Evolutionary conservation across 371 early-diverging fungal genomes (phyloP).

Genomic region (Circinella minor): DNA sequence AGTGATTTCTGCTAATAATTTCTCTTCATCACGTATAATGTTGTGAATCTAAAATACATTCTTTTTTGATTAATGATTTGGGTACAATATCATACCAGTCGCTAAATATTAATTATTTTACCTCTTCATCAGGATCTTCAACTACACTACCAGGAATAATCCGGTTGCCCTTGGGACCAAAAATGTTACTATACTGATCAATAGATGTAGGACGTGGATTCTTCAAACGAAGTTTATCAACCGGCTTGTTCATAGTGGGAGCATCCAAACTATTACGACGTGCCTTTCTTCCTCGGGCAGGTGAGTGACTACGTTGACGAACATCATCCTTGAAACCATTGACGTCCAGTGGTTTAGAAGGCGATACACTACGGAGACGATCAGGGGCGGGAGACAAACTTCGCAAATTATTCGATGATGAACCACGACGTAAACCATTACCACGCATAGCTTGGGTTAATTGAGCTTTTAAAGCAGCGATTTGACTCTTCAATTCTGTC

Average conservation of each 20-base stretch:
- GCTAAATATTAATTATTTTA: background rate
- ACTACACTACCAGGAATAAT: conserved; percentile 20
- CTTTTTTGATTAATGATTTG: too few relatives aligned
- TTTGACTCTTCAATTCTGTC: conserved; percentile 24
- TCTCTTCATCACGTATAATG: conserved; percentile 71
- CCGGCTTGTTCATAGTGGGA: conserved; percentile 29
- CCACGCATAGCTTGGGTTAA: conserved; percentile 44
- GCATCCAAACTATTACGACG: conserved; percentile 45
- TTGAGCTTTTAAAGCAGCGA: conserved; percentile 53
- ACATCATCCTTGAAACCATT: conserved; percentile 28
- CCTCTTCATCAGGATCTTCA: conserved; percentile 27
- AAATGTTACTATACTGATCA: conserved; percentile 38
- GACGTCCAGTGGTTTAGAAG: conserved; percentile 29
- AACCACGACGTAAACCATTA: conserved; percentile 33
- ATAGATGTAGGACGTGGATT: conserved; percentile 52
- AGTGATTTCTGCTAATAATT: conserved; percentile 85
- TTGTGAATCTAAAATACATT: conserved; percentile 32
- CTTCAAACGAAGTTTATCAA: conserved; percentile 33
- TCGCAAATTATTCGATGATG: conserved; percentile 27
- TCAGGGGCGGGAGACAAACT: conserved; percentile 36
- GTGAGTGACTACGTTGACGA: conserved; percentile 23
- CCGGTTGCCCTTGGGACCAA: conserved; percentile 27
- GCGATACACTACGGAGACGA: conserved; percentile 29
- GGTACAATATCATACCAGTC: too few relatives aligned
- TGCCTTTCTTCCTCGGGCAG: conserved; percentile 27